Evolutionary conservation across 2,329 filamentous ascomycete genomes (phyloP).

Genomic region (Beauveria asiatica): DNA sequence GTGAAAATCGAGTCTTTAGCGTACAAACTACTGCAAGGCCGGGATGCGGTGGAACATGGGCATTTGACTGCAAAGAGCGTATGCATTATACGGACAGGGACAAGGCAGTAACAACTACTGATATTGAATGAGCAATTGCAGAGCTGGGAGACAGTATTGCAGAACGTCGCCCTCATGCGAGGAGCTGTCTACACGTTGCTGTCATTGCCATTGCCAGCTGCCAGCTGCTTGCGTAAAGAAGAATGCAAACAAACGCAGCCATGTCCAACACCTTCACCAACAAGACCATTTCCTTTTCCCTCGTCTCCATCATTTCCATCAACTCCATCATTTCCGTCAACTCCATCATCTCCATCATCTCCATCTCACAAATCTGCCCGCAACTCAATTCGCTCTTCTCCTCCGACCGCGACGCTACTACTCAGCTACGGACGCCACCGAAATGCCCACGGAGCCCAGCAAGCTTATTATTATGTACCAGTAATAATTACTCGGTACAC

Average conservation of each 20-base stretch:
- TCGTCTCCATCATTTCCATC: neutral
- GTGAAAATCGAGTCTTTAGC: neutral
- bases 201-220: neutral
- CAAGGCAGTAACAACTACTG: neutral
- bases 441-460: neutral
- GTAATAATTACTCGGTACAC: too few relatives aligned
- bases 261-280: neutral
- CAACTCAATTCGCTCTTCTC: neutral
- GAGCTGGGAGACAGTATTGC: neutral
- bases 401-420: neutral
- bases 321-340: neutral
- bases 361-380: neutral
- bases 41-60: neutral
- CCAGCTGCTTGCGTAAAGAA: neutral
- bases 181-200: neutral
- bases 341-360: neutral
- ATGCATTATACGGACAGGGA: neutral
- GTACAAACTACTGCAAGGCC: neutral
- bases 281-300: neutral
- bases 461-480: too few relatives aligned
- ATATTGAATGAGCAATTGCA: neutral
- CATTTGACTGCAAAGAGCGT: neutral
- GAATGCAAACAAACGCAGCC: neutral
- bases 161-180: neutral
- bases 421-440: conserved; percentile 4